Conservation (phyloP, 805 yeast species). For the Wickerhamiella shivajii region DNA sequence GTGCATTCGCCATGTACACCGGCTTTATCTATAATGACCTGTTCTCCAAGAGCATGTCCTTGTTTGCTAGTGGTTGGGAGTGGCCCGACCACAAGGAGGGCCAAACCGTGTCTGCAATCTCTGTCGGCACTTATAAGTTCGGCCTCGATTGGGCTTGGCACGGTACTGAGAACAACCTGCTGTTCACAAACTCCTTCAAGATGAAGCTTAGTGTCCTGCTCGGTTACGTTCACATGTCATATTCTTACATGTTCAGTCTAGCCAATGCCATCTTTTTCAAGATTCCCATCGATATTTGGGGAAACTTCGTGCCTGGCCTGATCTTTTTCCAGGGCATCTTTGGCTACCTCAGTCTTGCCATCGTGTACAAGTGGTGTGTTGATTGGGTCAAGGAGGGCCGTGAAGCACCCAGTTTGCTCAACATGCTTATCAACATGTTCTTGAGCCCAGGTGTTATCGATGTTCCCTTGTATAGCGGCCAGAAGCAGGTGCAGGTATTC, state of each 20-base stretch:
- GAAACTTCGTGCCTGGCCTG: constrained; percentile 88
- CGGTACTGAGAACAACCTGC: constrained; percentile 80
- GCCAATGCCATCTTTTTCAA: constrained; percentile 61
- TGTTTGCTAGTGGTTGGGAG: constrained; percentile 82
- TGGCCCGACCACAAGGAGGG: constrained; percentile 73
- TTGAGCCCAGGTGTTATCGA: constrained; percentile 80
- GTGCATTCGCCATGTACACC: constrained; percentile 86
- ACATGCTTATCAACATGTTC: constrained; percentile 93
- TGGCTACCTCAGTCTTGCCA: constrained; percentile 76
- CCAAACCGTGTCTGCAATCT: constrained; percentile 50
- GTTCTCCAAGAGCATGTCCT: constrained; percentile 78
- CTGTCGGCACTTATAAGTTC: constrained; percentile 49
- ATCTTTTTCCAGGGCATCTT: constrained; percentile 93
- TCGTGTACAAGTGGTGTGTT: constrained; percentile 85
- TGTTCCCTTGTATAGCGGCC: constrained; percentile 69
- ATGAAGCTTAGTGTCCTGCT: constrained; percentile 90
- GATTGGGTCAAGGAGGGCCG: constrained; percentile 70
- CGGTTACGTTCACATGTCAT: constrained; percentile 93
- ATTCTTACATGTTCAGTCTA: constrained; percentile 70
- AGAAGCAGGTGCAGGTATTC: constrained; percentile 56
- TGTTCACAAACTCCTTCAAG: constrained; percentile 90
- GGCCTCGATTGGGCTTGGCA: constrained; percentile 97
- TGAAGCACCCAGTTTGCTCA: constrained; percentile 85
- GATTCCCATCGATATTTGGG: constrained; percentile 66
- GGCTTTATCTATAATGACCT: constrained; percentile 89